Evolutionary conservation across 2,329 filamentous ascomycete genomes (phyloP).

Genomic region (Penicillium sp.): DNA sequence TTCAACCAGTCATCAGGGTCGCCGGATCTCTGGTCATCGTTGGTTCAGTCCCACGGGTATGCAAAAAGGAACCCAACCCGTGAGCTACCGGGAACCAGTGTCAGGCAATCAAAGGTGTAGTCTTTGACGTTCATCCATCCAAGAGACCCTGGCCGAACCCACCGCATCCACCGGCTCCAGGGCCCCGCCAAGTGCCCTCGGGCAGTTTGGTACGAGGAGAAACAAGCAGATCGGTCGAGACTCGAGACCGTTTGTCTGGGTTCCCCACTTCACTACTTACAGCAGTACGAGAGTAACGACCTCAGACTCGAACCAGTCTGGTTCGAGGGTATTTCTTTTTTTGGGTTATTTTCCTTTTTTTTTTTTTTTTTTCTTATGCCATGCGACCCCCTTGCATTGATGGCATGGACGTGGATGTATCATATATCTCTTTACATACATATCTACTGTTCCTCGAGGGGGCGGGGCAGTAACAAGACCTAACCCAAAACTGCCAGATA

Average conservation of each 20-base stretch:
- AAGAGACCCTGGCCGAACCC: conserved; percentile 13
- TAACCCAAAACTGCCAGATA: not conserved
- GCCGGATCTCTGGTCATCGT: not conserved
- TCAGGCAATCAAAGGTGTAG: not conserved
- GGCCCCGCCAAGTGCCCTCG: conserved; percentile 7
- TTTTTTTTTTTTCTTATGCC: conserved; percentile 9
- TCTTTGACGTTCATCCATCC: conserved; percentile 30
- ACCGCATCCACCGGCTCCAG: not conserved
- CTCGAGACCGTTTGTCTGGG: conserved; percentile 18
- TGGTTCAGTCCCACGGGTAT: conserved; percentile 1
- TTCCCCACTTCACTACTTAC: not conserved
- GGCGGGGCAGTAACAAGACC: not conserved
- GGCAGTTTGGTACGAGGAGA: conserved; percentile 15
- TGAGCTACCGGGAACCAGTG: not conserved
- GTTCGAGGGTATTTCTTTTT: not conserved
- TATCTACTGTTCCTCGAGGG: not conserved
- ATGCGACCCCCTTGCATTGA: conserved; percentile 27
- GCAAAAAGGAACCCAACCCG: not conserved
- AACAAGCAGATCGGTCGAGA: conserved; percentile 19
- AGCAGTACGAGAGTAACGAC: not conserved
- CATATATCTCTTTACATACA: conserved; percentile 8
- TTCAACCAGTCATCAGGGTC: conserved; percentile 4
- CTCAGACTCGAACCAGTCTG: not conserved
- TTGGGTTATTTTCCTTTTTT: not conserved
- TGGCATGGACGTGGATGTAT: conserved; percentile 25